phyloP scores from a whole-genome alignment of 257 asterid species.

The Voacanga thouarsii region DNA sequence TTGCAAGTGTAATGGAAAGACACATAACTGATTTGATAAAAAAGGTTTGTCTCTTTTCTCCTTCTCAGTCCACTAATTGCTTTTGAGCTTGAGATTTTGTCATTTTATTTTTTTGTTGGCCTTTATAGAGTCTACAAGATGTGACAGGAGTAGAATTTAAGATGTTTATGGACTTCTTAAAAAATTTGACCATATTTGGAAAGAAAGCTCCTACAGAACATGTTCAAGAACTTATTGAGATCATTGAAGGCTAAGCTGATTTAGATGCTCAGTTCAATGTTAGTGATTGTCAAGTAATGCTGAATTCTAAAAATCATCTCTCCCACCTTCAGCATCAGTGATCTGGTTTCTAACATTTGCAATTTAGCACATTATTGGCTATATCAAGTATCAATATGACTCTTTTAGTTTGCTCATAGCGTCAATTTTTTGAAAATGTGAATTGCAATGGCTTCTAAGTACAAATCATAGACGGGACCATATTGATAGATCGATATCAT shows the following conservation, averaged over 20 bases:
- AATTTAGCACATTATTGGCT: not conserved
- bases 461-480: conserved; percentile 94
- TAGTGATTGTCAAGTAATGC: conserved; percentile 26
- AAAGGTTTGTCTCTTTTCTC: conserved; percentile 36
- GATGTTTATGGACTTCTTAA: conserved; percentile 86
- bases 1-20: conserved; percentile 85
- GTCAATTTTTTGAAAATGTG: not conserved
- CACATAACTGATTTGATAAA: conserved; percentile 86
- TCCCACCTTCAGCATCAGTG: not conserved
- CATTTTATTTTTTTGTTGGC: not conserved
- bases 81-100: not conserved
- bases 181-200: conserved; percentile 73
- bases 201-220: conserved; percentile 72
- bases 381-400: not conserved
- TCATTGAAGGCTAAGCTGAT: conserved; percentile 93
- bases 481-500: conserved; percentile 71
- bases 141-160: conserved; percentile 96
- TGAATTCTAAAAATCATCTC: not conserved
- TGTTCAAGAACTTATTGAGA: conserved; percentile 78
- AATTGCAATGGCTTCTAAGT: conserved; percentile 19
- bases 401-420: not conserved
- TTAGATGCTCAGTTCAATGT: conserved; percentile 83
- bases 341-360: not conserved
- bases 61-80: not conserved
- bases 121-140: conserved; percentile 85